Percentiles rank a stretch among this genome's conserved stretches.
Evolutionary conservation across 331 rosid genomes (phyloP).

Genomic region (Ulmus americana): DNA sequence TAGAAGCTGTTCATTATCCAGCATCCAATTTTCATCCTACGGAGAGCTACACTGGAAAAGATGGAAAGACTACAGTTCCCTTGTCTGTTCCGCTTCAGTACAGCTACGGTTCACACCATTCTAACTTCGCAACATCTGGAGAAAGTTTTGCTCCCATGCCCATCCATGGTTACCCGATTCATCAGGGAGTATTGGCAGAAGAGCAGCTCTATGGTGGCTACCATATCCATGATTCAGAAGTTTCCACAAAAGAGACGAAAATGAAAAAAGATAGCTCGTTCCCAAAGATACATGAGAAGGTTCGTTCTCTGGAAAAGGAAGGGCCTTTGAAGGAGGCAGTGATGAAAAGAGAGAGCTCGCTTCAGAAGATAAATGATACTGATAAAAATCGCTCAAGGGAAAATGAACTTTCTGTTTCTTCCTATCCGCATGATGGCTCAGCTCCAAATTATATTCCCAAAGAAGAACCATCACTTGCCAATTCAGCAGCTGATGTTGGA

Average conservation of each 20-base stretch:
- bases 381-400: constrained; percentile 22
- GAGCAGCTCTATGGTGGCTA: constrained; percentile 25
- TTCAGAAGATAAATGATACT: constrained; percentile 32
- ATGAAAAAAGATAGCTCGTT: constrained; percentile 16
- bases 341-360: constrained; percentile 37
- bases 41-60: constrained; percentile 27
- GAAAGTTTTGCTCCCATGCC: constrained; percentile 25
- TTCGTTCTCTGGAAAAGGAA: constrained; percentile 25
- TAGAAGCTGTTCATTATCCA: constrained; percentile 28
- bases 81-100: constrained; percentile 30
- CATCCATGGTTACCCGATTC: constrained; percentile 17
- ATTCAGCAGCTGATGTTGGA: constrained; percentile 25
- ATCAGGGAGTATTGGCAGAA: constrained; percentile 28
- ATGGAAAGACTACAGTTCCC: constrained; percentile 24
- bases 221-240: constrained; percentile 27
- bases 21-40: constrained; percentile 21
- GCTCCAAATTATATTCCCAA: constrained; percentile 22
- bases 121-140: constrained; percentile 21
- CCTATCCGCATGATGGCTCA: constrained; percentile 27
- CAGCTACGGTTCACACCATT: constrained; percentile 21
- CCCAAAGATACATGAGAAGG: constrained; percentile 22
- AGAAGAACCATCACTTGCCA: constrained; percentile 25
- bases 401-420: constrained; percentile 28
- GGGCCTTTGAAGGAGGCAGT: neutral
- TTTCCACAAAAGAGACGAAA: constrained; percentile 23